These are phyloP conservation scores for Boletus rubroflammeus DNA, from an alignment of 768 basidiomycete genomes.

Conservation along the genomic window DNA sequence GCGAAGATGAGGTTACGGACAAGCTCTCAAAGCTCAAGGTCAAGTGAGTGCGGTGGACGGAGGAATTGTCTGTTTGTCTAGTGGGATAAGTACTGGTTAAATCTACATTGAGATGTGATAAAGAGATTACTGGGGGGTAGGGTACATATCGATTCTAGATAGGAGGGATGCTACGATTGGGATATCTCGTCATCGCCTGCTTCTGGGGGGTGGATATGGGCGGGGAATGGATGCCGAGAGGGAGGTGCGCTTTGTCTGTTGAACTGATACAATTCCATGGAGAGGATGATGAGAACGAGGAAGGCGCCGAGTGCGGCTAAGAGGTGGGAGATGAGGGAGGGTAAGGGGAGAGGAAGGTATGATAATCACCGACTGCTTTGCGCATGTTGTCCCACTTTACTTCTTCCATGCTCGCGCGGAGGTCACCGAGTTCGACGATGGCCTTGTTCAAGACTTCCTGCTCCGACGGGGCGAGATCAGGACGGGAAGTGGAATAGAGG, in stretches of 20 bases:
- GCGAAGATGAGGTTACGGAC: conserved; percentile 39
- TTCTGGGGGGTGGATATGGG: not conserved
- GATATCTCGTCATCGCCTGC: conserved; percentile 8
- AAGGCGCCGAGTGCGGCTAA: conserved; percentile 63
- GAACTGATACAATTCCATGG: conserved; percentile 58
- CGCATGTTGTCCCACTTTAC: conserved; percentile 90
- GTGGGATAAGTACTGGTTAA: not conserved
- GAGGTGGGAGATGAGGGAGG: conserved; percentile 1
- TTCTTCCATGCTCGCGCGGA: conserved; percentile 78
- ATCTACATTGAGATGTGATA: not conserved
- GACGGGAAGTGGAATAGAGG: not conserved
- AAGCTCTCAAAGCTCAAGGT: conserved; percentile 59
- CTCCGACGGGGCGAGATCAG: not conserved
- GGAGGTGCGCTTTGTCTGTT: conserved; percentile 37
- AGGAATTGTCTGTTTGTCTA: not conserved
- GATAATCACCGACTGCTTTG: conserved; percentile 65
- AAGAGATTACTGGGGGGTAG: conserved; percentile 15
- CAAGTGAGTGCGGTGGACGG: conserved; percentile 32
- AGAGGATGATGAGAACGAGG: conserved; percentile 62
- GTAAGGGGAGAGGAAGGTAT: not conserved
- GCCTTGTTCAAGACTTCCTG: conserved; percentile 76
- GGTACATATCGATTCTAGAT: conserved; percentile 2
- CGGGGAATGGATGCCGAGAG: not conserved
- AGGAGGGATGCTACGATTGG: conserved; percentile 13
- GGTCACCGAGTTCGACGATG: conserved; percentile 69